Evolutionary conservation across 1,284 basidiomycete genomes (phyloP), one percentile per base, ranked within the genome.

Genomic region (Naganishia cerealis): DNA sequence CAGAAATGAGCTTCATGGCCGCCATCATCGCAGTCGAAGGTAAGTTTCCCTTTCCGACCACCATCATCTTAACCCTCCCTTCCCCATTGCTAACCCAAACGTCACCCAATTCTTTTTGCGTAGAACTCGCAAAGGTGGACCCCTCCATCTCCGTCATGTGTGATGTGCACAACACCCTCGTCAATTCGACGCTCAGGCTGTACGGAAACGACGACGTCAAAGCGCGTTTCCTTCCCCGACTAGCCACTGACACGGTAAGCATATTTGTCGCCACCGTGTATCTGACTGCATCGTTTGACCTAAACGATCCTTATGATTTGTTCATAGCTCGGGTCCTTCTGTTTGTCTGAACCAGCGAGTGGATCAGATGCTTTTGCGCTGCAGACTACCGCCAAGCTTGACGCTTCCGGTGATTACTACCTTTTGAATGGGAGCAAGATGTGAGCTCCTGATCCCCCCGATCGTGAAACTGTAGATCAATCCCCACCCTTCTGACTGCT

Each of bases 331-430:
- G 94, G 94, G 16, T 95, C 91, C 3, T 99, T 99, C 85, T 96
- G 93, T 76, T 83, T 99, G 15, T 96, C 93, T 0, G 95, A 99
- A 79, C 85, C 93, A 3, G 88, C 87, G 0, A 94, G 93, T 15
- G 96, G 95, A 6, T 96, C 94, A 12, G 95, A 99, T 78, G 95
- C 95, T 0, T 99, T 99, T 77, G 94, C 94, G 0, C 85, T 99
- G 65, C 92, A 96, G 80, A 95, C 96, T 2, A 89, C 90, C 15
- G 92, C 94, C 42, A 89, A 85, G 80, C 92, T 91, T 79, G 90
- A 92, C 70, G 88, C 88, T 26, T 87, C 89, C 75, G 81, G 90
- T 73, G 82, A 83, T 62, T 81, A 81, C 73, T 97, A 89, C 85
- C 84, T 92, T 39, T 80, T 98, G 71, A 95, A 94, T 75, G 95